Evolutionary conservation across 2,329 filamentous ascomycete species (phyloP).

Genomic region (Diaporthe ilicicola): DNA sequence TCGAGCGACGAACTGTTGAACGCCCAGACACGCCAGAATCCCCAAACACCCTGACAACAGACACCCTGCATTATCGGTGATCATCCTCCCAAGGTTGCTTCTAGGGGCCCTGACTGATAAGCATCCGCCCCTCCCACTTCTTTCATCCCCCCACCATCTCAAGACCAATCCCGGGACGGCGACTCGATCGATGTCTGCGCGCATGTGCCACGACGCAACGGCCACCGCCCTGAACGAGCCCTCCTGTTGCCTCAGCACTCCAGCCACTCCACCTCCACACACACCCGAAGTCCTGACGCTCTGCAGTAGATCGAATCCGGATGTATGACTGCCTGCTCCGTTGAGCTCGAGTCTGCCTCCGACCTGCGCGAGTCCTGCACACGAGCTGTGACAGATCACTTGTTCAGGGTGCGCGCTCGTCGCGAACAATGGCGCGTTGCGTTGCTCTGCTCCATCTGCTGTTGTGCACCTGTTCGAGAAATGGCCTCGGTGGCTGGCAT

Average conservation of each 20-base stretch:
- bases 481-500: too few species aligned
- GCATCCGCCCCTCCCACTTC: neutral
- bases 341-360: neutral
- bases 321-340: neutral
- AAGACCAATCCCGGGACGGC: neutral
- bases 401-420: neutral
- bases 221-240: slow-evolving; percentile 1
- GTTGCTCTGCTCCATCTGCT: neutral
- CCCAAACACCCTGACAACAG: too few species aligned
- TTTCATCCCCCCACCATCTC: neutral
- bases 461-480: too few species aligned
- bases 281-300: neutral
- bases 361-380: neutral
- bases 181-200: neutral
- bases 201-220: slow-evolving; percentile 4
- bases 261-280: neutral
- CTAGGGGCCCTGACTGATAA: neutral
- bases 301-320: neutral
- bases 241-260: neutral
- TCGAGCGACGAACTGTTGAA: neutral
- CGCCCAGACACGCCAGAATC: too few species aligned
- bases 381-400: slow-evolving; percentile 4
- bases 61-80: too few species aligned
- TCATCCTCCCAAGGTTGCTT: neutral
- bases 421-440: neutral